These are phyloP conservation scores for Fusarium tanahbumbuense DNA, from an alignment of 2,329 filamentous ascomycete genomes.

Conservation along the genomic window DNA sequence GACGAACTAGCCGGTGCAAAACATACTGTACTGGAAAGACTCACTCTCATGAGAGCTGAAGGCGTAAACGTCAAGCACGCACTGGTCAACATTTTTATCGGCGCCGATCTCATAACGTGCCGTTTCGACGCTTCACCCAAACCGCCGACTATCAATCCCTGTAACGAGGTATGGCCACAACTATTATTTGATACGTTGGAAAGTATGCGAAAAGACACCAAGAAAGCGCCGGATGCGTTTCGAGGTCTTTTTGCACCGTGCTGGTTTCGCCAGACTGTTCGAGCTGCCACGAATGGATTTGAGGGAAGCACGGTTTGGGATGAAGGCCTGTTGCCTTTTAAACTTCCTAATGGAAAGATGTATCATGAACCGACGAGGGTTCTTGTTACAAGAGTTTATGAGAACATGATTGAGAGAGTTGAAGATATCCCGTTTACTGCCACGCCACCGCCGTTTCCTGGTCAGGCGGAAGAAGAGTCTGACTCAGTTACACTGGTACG, in stretches of 20 bases:
- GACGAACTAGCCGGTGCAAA: background rate
- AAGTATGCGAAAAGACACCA: background rate
- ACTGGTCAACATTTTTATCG: background rate
- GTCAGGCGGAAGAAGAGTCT: background rate
- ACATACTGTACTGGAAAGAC: background rate
- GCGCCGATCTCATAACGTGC: background rate
- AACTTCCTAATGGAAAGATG: background rate
- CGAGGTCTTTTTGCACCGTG: background rate
- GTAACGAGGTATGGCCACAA: background rate
- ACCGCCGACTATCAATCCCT: background rate
- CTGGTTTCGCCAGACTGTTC: background rate
- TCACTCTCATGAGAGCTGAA: background rate
- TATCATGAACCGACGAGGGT: background rate
- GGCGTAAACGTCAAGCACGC: background rate
- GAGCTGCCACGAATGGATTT: background rate
- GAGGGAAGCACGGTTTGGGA: slow-evolving; percentile 1
- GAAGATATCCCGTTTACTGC: background rate
- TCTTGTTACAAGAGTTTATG: background rate
- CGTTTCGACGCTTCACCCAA: background rate
- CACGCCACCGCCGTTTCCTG: background rate
- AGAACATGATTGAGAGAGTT: background rate
- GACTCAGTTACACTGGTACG: background rate
- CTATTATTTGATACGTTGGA: background rate
- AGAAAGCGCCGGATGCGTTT: background rate
- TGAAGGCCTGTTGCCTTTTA: background rate